phyloP scores from a whole-genome alignment of 2,329 filamentous ascomycete species.

The Pezicula radicicola region DNA sequence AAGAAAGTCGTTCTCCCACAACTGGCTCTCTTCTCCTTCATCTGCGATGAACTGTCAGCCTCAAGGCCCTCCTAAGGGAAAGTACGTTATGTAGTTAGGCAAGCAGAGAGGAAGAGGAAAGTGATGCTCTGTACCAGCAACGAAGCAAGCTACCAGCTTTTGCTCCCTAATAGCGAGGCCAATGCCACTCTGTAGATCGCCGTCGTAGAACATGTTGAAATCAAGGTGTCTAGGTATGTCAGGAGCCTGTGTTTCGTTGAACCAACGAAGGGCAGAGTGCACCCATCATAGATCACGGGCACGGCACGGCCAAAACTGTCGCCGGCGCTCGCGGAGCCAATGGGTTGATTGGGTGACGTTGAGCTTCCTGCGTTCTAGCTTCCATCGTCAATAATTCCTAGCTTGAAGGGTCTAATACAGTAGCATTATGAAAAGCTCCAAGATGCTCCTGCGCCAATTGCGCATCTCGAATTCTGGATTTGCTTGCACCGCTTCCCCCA shows the following conservation, averaged over 20 bases:
- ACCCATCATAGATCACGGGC: too few relatives aligned
- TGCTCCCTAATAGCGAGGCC: slow-evolving; percentile 67
- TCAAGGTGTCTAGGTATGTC: too few relatives aligned
- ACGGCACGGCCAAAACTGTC: too few relatives aligned
- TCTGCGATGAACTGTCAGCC: slow-evolving; percentile 46
- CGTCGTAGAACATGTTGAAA: slow-evolving; percentile 72
- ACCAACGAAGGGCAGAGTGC: not conserved
- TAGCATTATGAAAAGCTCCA: too few relatives aligned
- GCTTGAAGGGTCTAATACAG: too few relatives aligned
- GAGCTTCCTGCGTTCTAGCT: too few relatives aligned
- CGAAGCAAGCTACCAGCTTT: slow-evolving; percentile 82
- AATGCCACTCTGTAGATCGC: slow-evolving; percentile 79
- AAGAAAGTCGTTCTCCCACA: slow-evolving; percentile 72
- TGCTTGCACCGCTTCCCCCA: too few relatives aligned
- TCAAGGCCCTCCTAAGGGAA: not conserved
- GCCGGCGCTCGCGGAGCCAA: too few relatives aligned
- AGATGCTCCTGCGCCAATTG: slow-evolving; percentile 10
- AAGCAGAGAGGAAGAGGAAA: not conserved
- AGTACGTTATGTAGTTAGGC: not conserved
- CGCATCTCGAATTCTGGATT: slow-evolving; percentile 1
- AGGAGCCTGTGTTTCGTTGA: slow-evolving; percentile 2
- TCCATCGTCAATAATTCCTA: too few relatives aligned
- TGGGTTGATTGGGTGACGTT: too few relatives aligned
- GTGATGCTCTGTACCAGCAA: slow-evolving; percentile 56
- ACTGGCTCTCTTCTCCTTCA: slow-evolving; percentile 62